Evolutionary conservation across 2,329 filamentous ascomycete species (phyloP).

Genomic region (Akanthomyces uredinophilus): DNA sequence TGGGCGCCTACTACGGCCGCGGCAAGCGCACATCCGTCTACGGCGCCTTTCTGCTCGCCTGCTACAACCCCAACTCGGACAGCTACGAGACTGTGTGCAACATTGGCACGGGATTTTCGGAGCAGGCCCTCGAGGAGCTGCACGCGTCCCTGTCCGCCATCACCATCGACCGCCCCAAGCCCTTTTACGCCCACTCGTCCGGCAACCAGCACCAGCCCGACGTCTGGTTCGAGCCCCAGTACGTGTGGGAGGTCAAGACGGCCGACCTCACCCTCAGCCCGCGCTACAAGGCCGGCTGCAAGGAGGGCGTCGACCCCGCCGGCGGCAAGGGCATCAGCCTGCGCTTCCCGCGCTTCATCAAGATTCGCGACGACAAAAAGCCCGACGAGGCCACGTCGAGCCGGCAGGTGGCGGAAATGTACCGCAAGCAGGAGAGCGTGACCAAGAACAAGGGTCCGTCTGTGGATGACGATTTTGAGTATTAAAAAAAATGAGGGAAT

Average conservation of each 20-base stretch:
- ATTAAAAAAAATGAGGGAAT: slow-evolving; percentile 48
- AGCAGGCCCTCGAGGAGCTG: slow-evolving; percentile 85
- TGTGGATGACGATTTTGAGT: slow-evolving; percentile 97
- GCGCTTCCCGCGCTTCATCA: slow-evolving; percentile 89
- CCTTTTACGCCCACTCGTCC: slow-evolving; percentile 83
- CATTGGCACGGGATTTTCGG: slow-evolving; percentile 94
- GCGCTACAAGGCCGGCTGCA: slow-evolving; percentile 83
- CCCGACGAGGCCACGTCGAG: slow-evolving; percentile 81
- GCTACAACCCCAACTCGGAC: slow-evolving; percentile 77
- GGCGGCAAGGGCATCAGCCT: slow-evolving; percentile 79
- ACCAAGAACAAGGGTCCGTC: slow-evolving; percentile 77
- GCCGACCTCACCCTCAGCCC: slow-evolving; percentile 91
- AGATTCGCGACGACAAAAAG: slow-evolving; percentile 91
- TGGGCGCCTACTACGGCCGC: slow-evolving; percentile 90
- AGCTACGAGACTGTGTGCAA: slow-evolving; percentile 96
- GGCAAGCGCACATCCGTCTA: slow-evolving; percentile 96
- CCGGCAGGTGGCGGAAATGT: slow-evolving; percentile 92
- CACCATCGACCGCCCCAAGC: slow-evolving; percentile 85
- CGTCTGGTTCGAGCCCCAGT: slow-evolving; percentile 93
- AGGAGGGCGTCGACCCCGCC: slow-evolving; percentile 67
- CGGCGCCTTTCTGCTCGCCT: slow-evolving; percentile 90
- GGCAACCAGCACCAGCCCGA: slow-evolving; percentile 92
- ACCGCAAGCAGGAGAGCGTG: slow-evolving; percentile 87
- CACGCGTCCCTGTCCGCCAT: slow-evolving; percentile 69
- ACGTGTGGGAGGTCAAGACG: slow-evolving; percentile 97